Base-by-base conservation (phyloP, 2,329 filamentous ascomycete species). In the Westerdykella sp. region DNA sequence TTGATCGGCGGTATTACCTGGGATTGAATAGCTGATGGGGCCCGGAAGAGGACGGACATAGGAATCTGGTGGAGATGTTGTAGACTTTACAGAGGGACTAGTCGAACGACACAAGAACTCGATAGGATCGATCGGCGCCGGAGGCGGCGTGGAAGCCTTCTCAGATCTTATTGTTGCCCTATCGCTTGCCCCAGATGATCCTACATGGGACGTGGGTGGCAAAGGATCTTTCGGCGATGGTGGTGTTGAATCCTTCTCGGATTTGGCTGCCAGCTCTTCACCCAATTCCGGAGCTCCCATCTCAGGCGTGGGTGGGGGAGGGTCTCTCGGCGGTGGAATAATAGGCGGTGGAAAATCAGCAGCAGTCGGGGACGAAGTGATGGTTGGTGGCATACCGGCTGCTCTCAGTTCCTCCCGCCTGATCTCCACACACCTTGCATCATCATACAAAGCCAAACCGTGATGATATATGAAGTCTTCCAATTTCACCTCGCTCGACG, bases 381-480 rank as follows among this genome's bases (percentile, higher is more conserved):
- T 60, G 44, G 52, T 52, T 53, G 62, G 57, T 53, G 63, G 63
- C 61, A 65, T 62, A 63, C 63, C 63, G 50, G 63, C 64, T 57
- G 57, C 56, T 52, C 54, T 60, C 37, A 67, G 55, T 48, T 67
- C 63, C 48, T 67, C 60, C 43, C 51, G 49, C 44, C 63, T 59
- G 40, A 50, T 44, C 28, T 59, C 53, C 23, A 67, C 59, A 25
- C 59, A 46, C 46, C 61, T 55, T 43, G 63, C 61, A 54, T 77
- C 71, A 15, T 73, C 71, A 53, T 74, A 77, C 22, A 79, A 56
- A 37, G 73, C 71, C 25, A 71, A 55, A 6, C 75, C 76, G 21
- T 66, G 60, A 32, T 73, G 69, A 50, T 75, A 78, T n/a, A 73
- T 60, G 52, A 70, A 74, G 9, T 69, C 69, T 39, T 69, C 66